Conservation (phyloP, 2,329 filamentous ascomycete species). For the Ampelomyces quisqualis region DNA sequence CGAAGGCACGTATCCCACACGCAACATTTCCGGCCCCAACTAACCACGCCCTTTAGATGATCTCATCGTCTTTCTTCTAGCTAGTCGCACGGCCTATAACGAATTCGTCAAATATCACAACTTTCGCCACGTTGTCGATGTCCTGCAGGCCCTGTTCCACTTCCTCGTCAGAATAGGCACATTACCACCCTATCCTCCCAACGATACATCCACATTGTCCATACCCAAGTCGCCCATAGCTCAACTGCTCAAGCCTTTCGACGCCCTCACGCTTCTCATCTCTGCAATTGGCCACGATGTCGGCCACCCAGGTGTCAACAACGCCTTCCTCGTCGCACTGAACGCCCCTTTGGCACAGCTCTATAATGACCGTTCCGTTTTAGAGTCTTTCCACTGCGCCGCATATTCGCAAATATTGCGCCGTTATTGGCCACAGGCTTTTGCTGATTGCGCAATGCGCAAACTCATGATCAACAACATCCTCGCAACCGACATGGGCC, state of each 20-base stretch:
- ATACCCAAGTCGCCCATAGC: conserved; percentile 65
- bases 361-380: conserved; percentile 94
- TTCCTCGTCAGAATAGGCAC: conserved; percentile 81
- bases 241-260: conserved; percentile 76
- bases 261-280: conserved; percentile 84
- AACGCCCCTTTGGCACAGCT: conserved; percentile 92
- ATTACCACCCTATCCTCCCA: conserved; percentile 65
- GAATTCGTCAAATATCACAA: conserved; percentile 97
- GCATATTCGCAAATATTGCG: conserved; percentile 95
- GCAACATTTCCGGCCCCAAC: no score
- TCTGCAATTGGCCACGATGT: conserved; percentile 98
- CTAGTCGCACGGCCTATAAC: conserved; percentile 92
- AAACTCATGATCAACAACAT: conserved; percentile 97
- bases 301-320: conserved; percentile 96
- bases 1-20: conserved; percentile 61
- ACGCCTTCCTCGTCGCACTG: conserved; percentile 87
- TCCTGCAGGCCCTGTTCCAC: conserved; percentile 88
- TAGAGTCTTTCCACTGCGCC: conserved; percentile 96
- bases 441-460: conserved; percentile 76
- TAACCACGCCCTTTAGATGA: conserved; percentile 62
- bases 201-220: conserved; percentile 28
- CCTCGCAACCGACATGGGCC: conserved; percentile 92
- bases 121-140: conserved; percentile 95
- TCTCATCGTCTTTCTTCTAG: conserved; percentile 80
- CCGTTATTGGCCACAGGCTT: conserved; percentile 83